Conservation (phyloP, 169 alveolate genomes). For the Plasmodium knowlesi region DNA sequence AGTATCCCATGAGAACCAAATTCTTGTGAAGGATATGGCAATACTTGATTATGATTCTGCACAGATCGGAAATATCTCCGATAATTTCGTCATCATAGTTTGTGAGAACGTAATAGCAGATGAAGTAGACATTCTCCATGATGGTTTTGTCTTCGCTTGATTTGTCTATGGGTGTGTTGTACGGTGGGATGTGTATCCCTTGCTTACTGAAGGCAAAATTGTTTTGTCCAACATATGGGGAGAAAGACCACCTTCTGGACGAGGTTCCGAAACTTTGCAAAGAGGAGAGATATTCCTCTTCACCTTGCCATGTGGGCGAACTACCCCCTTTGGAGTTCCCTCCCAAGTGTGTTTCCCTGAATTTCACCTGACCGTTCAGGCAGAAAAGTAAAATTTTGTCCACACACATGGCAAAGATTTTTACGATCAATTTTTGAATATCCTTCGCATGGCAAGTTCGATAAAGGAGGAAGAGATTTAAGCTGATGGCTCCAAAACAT, state of each 20-base stretch:
- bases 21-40: slow-evolving; percentile 17
- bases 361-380: neutral
- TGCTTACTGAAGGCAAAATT: neutral
- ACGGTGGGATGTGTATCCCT: neutral
- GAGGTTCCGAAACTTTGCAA: neutral
- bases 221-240: neutral
- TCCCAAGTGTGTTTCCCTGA: neutral
- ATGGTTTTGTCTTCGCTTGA: neutral
- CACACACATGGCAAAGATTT: slow-evolving; percentile 7
- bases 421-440: slow-evolving; percentile 9
- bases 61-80: neutral
- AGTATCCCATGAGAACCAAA: slow-evolving; percentile 23
- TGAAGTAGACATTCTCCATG: slow-evolving; percentile 31
- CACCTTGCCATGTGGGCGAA: neutral
- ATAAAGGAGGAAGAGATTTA: slow-evolving; percentile 28
- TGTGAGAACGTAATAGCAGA: slow-evolving; percentile 21
- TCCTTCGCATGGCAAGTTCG: slow-evolving; percentile 7
- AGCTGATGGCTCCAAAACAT: slow-evolving; percentile 23
- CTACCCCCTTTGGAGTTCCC: neutral
- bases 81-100: slow-evolving; percentile 11
- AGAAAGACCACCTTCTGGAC: neutral
- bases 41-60: slow-evolving; percentile 19
- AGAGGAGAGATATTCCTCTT: neutral
- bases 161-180: neutral
- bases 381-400: slow-evolving; percentile 10